Base-by-base conservation (phyloP, 2,329 filamentous ascomycete genomes). In the Aspergillus nomiae region DNA sequence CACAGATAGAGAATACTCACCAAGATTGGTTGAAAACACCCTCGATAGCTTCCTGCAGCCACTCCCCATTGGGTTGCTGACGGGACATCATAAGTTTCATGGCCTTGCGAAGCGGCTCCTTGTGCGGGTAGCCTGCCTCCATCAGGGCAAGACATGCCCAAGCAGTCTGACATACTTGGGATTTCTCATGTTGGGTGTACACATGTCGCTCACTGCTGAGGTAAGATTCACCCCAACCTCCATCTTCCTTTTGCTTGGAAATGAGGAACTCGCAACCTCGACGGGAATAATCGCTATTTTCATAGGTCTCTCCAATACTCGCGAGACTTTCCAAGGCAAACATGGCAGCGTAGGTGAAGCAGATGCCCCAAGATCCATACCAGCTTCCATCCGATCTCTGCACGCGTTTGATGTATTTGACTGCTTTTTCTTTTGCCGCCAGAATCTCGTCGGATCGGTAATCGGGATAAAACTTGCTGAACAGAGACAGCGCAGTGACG, bases 1-100 rank as follows among this genome's bases (percentile, higher is more conserved):
- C 21, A 14, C 14, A n/a, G 12, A 32, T 21, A 34, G 14, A 11
- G 8, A 21, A 19, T 43, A 85, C 86, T 81, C 77, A 89, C 87
- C 94, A 98, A 73, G 90, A 95, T 83, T 97, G 97, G 81, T 99
- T 99, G 81, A 99, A 99, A 12, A 99, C 95, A 2, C 95, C 95
- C 77, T 99, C 95, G 71, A 99, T 98, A 0, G 91, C 90, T 78
- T 98, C 95, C 76, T 97, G 94, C 69, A 91, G 76, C 95, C 95
- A 99, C 81, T 97, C 94, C 38, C 95, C 95, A 73, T 97, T 97
- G 3, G 83, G 75, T 77, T 92, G 89, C 81, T 99, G 95, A 56
- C 94, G 86, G 34, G 85, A 81, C 89, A 97, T 94, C 66, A 99
- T 86, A 71, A 99, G 82, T 75, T 85, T 87, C 73, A 97, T 84